These are phyloP conservation scores for Salisapilia sapeloensis DNA, from an alignment of 352 stramenopile species.

Conservation along the genomic window DNA sequence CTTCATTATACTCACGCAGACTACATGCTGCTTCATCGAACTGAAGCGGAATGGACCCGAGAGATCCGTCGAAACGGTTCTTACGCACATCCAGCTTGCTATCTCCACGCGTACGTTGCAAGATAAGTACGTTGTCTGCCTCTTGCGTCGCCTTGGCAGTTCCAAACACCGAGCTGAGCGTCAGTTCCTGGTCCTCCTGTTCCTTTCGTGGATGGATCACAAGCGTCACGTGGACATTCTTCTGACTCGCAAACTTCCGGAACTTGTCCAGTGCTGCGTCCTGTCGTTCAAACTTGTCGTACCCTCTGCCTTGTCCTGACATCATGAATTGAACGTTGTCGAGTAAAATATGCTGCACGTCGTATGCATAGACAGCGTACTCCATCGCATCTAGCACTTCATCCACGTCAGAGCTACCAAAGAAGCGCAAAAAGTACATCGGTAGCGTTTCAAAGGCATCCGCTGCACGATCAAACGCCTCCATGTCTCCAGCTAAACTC, in stretches of 20 bases:
- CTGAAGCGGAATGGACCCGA: slow-evolving; percentile 74
- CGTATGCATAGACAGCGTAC: slow-evolving; percentile 95
- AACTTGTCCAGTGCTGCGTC: slow-evolving; percentile 94
- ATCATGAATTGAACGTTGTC: slow-evolving; percentile 99
- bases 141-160: slow-evolving; percentile 99
- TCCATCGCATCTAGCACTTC: slow-evolving; percentile 98
- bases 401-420: slow-evolving; percentile 89
- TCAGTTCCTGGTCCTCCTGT: slow-evolving; percentile 84
- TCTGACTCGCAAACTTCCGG: slow-evolving; percentile 91
- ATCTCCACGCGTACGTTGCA: slow-evolving; percentile 81
- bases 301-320: slow-evolving; percentile 66
- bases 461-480: slow-evolving; percentile 58
- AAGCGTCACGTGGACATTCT: slow-evolving; percentile 97
- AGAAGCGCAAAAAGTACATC: slow-evolving; percentile 98
- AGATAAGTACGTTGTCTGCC: slow-evolving; percentile 98
- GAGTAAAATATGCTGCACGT: slow-evolving; percentile 97
- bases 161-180: slow-evolving; percentile 94
- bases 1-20: slow-evolving; percentile 42
- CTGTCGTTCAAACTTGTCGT: slow-evolving; percentile 81
- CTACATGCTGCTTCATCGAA: slow-evolving; percentile 66
- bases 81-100: slow-evolving; percentile 95
- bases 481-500: slow-evolving; percentile 46
- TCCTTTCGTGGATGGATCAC: slow-evolving; percentile 99
- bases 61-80: slow-evolving; percentile 88
- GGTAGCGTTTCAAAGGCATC: slow-evolving; percentile 90